Evolutionary conservation across 2,329 filamentous ascomycete genomes (phyloP).

Genomic region (Graphilbum sp.): DNA sequence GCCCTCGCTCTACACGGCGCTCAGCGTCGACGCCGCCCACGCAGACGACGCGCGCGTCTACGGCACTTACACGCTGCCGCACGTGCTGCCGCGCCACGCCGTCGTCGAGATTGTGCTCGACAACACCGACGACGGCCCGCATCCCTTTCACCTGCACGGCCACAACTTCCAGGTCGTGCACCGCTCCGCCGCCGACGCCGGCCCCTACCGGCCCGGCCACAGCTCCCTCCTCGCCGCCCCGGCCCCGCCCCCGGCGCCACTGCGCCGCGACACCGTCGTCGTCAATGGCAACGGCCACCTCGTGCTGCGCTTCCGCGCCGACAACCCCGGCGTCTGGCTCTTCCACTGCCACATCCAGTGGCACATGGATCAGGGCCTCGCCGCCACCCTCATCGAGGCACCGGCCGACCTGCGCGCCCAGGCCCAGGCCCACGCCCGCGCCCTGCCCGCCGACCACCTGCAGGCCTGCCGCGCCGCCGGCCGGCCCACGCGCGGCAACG

Average conservation of each 20-base stretch:
- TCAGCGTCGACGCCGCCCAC: conserved; percentile 42
- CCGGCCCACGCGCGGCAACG: conserved; percentile 11
- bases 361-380: conserved; percentile 32
- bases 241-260: conserved; percentile 30
- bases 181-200: conserved; percentile 39
- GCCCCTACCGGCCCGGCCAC: conserved; percentile 24
- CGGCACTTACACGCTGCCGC: conserved; percentile 45
- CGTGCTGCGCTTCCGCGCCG: conserved; percentile 32
- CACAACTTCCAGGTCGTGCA: conserved; percentile 28
- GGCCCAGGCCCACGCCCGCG: conserved; percentile 32
- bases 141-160: conserved; percentile 11
- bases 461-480: conserved; percentile 32
- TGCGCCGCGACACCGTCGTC: conserved; percentile 31
- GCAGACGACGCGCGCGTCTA: conserved; percentile 46
- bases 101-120: conserved; percentile 54
- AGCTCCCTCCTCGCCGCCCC: conserved; percentile 17
- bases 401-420: conserved; percentile 25
- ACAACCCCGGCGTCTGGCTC: conserved; percentile 29
- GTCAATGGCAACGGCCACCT: conserved; percentile 28
- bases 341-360: conserved; percentile 39
- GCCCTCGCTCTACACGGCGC: conserved; percentile 60
- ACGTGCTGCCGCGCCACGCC: conserved; percentile 49
- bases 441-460: conserved; percentile 42
- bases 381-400: conserved; percentile 25
- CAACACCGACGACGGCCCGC: conserved; percentile 9